Evolutionary conservation across 805 yeast genomes (phyloP), one percentile per base, ranked within the genome.

Genomic region (Cephaloascus albidus): DNA sequence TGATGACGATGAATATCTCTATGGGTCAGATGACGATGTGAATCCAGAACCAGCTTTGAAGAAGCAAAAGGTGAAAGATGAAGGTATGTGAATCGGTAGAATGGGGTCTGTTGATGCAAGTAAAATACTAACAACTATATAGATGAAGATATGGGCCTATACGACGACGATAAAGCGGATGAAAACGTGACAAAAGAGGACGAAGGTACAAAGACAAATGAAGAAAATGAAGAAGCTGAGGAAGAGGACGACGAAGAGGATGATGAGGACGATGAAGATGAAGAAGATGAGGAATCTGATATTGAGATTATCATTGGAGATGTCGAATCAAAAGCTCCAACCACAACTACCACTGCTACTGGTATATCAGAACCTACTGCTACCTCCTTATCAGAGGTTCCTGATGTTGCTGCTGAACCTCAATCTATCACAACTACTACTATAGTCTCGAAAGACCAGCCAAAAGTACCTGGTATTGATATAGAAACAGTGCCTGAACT

Each of bases 271-370:
- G 73, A 64, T 3, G 71, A 61, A 5, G 68, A 61, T 4, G 74
- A 65, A 10, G 72, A 60, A 4, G 79, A 70, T 17, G 72, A 70
- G 6, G 81, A 73, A 16, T 81, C 79, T 40, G 93, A 85, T 51
- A 75, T 89, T 28, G 96, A 89, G 58, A 84, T 90, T 53, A 83
- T 89, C 36, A 83, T 89, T 37, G 81, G 81, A 34, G 55, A 60
- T 1, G 61, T 5, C 52, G 52, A 23, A 46, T 53, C 43, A n/a
- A 45, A 44, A 28, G 40, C 51, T 3, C 45, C 52, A 10, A 46
- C 51, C 3, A 44, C 52, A 10, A 40, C 49, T 26, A 43, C 40
- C 8, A 35, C 43, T 15, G 14, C 17, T 31, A 16, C 17, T 6
- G 16, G 14, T 31, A 16, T 16, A 8, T 31, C 33, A 6, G n/a